Percentiles rank a stretch among this genome's conserved stretches.
Evolutionary conservation across 169 alveolate genomes (phyloP).

Genomic region (Plasmodium cynomolgi): DNA sequence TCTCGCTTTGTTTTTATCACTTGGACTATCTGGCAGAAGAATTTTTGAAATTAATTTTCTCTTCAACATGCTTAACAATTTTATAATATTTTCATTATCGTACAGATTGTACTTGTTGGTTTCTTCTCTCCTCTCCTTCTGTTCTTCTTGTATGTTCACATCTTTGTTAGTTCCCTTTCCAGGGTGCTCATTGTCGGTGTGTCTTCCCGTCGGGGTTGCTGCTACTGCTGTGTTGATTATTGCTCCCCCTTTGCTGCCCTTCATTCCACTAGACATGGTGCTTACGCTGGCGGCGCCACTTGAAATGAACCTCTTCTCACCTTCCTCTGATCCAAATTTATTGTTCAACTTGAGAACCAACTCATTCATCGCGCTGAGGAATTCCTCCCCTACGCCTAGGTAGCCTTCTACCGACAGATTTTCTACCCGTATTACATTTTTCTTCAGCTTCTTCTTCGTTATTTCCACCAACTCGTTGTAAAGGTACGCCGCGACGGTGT

Average conservation of each 20-base stretch:
- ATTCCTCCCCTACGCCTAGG: conserved; percentile 49
- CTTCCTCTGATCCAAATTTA: conserved; percentile 14
- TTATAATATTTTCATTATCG: conserved; percentile 29
- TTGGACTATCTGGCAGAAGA: conserved; percentile 39
- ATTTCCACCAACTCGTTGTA: conserved; percentile 54
- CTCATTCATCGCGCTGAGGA: conserved; percentile 37
- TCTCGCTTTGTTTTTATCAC: conserved; percentile 51
- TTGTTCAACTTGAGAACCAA: conserved; percentile 3
- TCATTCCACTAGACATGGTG: not conserved
- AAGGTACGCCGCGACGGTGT: conserved; percentile 20
- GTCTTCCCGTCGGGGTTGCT: not conserved
- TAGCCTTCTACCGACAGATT: conserved; percentile 5
- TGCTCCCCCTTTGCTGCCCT: not conserved
- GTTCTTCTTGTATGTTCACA: not conserved
- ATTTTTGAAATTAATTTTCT: conserved; percentile 31
- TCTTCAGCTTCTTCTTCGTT: conserved; percentile 58
- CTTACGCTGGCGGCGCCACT: not conserved
- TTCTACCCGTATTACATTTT: conserved; percentile 34
- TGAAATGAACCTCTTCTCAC: not conserved
- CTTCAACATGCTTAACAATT: conserved; percentile 29
- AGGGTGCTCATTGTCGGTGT: not conserved
- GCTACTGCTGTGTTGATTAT: not conserved
- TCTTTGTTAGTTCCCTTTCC: not conserved
- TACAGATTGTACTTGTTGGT: not conserved
- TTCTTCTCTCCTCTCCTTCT: not conserved